phyloP scores from a whole-genome alignment of 139 green algal genomes.

The Micromonas commoda region DNA sequence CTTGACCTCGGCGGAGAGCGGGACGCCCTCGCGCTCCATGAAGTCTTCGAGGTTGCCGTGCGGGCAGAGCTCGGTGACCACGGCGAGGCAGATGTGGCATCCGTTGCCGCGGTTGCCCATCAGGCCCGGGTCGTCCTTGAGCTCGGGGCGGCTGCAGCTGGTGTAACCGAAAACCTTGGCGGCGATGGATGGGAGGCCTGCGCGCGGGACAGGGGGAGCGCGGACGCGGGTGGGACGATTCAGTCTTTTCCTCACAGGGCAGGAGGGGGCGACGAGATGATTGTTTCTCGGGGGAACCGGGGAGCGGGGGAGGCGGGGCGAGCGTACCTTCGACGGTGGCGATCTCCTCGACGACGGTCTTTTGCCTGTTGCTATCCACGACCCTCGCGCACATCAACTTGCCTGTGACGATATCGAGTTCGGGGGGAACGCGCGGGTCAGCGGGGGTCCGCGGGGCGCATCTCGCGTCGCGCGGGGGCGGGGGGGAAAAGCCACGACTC shows the following conservation, averaged over 20 bases:
- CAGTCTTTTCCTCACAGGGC: background rate
- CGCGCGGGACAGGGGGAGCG: too few relatives aligned
- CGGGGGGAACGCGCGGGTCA: too few relatives aligned
- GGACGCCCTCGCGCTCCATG: background rate
- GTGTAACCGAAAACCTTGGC: constrained; percentile 8
- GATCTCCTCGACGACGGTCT: background rate
- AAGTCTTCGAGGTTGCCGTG: constrained; percentile 20
- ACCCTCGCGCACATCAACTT: constrained; percentile 12
- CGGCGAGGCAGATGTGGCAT: constrained; percentile 6
- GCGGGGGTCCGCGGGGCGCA: background rate
- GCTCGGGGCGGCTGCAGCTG: too few relatives aligned
- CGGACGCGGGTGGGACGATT: too few relatives aligned
- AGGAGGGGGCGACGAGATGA: background rate
- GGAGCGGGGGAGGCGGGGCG: background rate
- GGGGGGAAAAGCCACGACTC: background rate
- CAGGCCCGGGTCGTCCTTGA: background rate
- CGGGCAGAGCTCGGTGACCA: constrained; percentile 14
- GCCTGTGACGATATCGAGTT: too few relatives aligned
- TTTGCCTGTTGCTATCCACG: background rate
- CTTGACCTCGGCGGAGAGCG: constrained; percentile 3
- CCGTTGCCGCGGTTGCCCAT: background rate
- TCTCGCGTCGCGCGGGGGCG: background rate
- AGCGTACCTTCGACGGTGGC: background rate
- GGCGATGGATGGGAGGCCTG: constrained; percentile 8
- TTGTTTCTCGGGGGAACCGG: background rate